phyloP scores from a whole-genome alignment of 2,329 filamentous ascomycete species.

The Trichoderma lentiforme region DNA sequence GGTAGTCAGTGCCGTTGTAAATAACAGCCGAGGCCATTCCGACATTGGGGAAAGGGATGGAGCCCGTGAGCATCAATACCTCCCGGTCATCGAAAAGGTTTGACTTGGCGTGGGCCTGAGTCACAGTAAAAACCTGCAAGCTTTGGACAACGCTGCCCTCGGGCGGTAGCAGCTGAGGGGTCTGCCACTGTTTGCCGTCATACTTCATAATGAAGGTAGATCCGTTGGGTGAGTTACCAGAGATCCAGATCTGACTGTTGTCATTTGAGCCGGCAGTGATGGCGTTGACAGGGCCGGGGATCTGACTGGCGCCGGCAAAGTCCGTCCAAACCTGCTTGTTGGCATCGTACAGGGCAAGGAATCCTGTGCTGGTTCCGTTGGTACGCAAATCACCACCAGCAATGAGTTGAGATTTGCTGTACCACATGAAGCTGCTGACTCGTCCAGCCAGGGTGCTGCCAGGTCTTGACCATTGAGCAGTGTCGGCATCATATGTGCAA shows the following conservation, averaged over 20 bases:
- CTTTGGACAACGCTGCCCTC: conserved; percentile 67
- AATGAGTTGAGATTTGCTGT: conserved; percentile 65
- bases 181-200: conserved; percentile 67
- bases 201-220: conserved; percentile 80
- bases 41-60: conserved; percentile 70
- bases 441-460: conserved; percentile 68
- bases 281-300: conserved; percentile 78
- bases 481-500: conserved; percentile 71
- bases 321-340: conserved; percentile 63
- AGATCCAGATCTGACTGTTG: conserved; percentile 74
- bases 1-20: conserved; percentile 77
- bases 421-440: conserved; percentile 73
- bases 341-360: conserved; percentile 70
- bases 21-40: conserved; percentile 82
- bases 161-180: conserved; percentile 61
- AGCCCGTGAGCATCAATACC: conserved; percentile 79
- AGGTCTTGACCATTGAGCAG: conserved; percentile 75
- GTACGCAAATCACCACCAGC: conserved; percentile 74
- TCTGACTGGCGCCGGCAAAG: conserved; percentile 57
- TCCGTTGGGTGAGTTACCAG: conserved; percentile 62
- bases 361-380: conserved; percentile 58
- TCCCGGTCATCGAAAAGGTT: conserved; percentile 64
- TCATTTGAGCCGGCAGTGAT: conserved; percentile 72
- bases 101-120: conserved; percentile 61
- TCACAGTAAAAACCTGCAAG: conserved; percentile 76